A percentile compares a stretch with the other conserved stretches of the same genome.
Evolutionary conservation across 2,329 filamentous ascomycete genomes (phyloP).

Genomic region (Scedosporium minutisporum): DNA sequence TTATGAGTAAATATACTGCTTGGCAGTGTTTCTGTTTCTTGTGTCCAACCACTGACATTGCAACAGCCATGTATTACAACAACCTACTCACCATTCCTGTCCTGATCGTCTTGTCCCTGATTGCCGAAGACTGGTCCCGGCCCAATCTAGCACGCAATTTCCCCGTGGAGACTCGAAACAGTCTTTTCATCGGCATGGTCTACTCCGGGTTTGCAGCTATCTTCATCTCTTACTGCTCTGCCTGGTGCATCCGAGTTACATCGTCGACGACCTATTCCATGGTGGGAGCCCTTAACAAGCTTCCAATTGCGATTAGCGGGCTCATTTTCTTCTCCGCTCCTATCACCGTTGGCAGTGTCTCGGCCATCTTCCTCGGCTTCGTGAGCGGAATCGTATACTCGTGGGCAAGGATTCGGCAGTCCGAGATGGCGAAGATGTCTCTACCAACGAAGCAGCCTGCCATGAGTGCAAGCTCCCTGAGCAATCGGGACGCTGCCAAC

Average conservation of each 20-base stretch:
- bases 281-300: conserved; percentile 96
- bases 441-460: conserved; percentile 56
- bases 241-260: conserved; percentile 96
- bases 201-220: conserved; percentile 88
- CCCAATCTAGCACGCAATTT: conserved; percentile 82
- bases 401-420: conserved; percentile 75
- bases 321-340: conserved; percentile 93
- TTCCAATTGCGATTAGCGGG: conserved; percentile 86
- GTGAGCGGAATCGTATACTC: conserved; percentile 87
- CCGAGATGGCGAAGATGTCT: conserved; percentile 52
- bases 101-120: conserved; percentile 68
- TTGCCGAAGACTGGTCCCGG: conserved; percentile 86
- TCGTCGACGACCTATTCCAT: conserved; percentile 98
- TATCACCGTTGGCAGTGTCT: conserved; percentile 83
- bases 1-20: conserved; percentile 19
- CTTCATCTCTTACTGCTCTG: conserved; percentile 99
- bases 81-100: conserved; percentile 94
- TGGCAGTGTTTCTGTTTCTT: background rate
- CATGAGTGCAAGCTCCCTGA: conserved; percentile 85
- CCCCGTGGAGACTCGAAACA: conserved; percentile 68
- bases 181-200: conserved; percentile 78
- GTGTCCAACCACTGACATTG: background rate
- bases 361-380: conserved; percentile 85
- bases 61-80: conserved; percentile 99
- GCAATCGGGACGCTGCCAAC: conserved; percentile 77